Percentiles rank a stretch among this genome's conserved stretches.
Conservation (phyloP, 2,329 filamentous ascomycete species). For the Cordyceps militaris region DNA sequence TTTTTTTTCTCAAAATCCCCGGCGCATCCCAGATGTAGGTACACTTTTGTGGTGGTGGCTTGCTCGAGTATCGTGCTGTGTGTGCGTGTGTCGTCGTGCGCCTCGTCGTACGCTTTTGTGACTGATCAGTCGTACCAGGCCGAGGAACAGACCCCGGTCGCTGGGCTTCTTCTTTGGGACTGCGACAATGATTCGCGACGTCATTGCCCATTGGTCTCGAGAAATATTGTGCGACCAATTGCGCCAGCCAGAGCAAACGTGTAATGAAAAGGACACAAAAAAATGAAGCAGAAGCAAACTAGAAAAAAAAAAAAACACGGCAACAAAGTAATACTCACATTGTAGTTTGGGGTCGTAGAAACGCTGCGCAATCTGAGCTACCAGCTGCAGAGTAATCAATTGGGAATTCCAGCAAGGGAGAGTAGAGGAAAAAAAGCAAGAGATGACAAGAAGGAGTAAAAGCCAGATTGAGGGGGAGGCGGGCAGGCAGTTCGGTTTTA, state of each 20-base stretch:
- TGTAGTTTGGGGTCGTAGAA: neutral
- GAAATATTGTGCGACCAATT: neutral
- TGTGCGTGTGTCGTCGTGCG: neutral
- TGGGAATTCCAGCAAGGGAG: neutral
- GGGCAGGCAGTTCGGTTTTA: conserved; percentile 16
- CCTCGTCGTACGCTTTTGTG: neutral
- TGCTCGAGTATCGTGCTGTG: neutral
- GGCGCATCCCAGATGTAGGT: neutral
- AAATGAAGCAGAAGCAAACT: neutral
- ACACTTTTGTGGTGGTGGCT: neutral
- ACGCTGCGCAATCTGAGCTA: conserved; percentile 13
- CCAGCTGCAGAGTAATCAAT: conserved; percentile 11
- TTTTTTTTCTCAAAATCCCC: neutral
- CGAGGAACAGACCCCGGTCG: neutral
- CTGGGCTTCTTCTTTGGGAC: neutral
- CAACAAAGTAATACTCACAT: conserved; percentile 3
- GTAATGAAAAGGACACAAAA: neutral
- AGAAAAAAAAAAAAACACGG: neutral
- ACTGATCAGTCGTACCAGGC: neutral
- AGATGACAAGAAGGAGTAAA: neutral
- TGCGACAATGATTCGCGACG: neutral
- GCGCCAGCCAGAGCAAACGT: neutral
- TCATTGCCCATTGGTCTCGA: neutral
- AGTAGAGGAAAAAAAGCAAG: conserved; percentile 8
- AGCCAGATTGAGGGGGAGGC: conserved; percentile 9